Conservation (phyloP, 805 yeast species). For the Pichia phayaonensis region DNA sequence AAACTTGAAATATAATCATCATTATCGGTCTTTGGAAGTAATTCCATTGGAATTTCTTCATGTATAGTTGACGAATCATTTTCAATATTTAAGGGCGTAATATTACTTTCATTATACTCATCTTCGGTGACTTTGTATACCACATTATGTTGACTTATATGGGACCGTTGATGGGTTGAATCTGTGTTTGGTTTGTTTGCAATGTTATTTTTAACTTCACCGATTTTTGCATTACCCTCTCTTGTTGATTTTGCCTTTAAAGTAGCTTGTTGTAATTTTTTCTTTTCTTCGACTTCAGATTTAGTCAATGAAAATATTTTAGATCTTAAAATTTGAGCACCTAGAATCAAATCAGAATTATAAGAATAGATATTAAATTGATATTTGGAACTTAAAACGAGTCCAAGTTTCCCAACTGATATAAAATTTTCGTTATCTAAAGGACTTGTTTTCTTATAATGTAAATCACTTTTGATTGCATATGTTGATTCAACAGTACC, state of each 20-base stretch:
- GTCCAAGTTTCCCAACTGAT: slow-evolving; percentile 4
- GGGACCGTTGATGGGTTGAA: neutral
- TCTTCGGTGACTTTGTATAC: slow-evolving; percentile 7
- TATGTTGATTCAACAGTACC: slow-evolving; percentile 88
- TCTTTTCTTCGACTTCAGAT: neutral
- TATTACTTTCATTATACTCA: neutral
- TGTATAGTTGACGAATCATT: neutral
- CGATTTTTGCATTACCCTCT: neutral
- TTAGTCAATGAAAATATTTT: slow-evolving; percentile 2
- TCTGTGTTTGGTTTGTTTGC: neutral
- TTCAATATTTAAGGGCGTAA: neutral
- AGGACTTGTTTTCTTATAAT: slow-evolving; percentile 29
- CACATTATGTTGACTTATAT: slow-evolving; percentile 4
- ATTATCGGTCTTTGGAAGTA: neutral
- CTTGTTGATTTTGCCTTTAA: neutral
- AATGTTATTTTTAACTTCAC: neutral
- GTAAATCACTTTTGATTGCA: slow-evolving; percentile 69
- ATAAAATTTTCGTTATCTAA: neutral
- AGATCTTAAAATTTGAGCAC: slow-evolving; percentile 72
- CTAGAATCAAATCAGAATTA: slow-evolving; percentile 77
- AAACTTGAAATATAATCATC: slow-evolving; percentile 43
- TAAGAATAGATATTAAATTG: slow-evolving; percentile 90
- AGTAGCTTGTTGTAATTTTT: neutral
- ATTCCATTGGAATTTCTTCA: neutral
- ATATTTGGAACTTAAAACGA: slow-evolving; percentile 71